Evolutionary conservation across 495 filamentous ascomycete species (phyloP), one percentile per base, ranked within the genome.

Genomic region (Penicillium ucsense): DNA sequence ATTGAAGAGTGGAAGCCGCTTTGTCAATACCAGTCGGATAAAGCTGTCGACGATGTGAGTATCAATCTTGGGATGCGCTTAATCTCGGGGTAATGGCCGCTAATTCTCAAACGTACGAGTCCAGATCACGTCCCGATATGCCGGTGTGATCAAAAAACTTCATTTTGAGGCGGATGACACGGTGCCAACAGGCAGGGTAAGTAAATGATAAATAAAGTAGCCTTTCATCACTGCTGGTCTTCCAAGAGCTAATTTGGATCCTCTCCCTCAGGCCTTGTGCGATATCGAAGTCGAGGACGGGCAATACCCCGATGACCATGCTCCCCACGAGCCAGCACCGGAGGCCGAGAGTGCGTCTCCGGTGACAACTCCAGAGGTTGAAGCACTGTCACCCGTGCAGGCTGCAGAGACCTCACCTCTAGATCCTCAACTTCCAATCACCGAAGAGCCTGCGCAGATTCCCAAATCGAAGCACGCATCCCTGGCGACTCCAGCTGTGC

Each of bases 1-100:
- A 89, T 99, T 54, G 90, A 97, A 72, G 89, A 99, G 68, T 99
- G 94, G 79, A 91, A 94, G 61, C 91, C 88, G 46, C 70, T 99
- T 35, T 99, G 94, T 65, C 92, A 99, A 68, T 94, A 97, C 36
- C 92, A 96, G 62, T 92, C 86, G 46, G 94, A 99, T 69, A 99
- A 99, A 66, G 94, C 94, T 9, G 90, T 88, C n/a, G 89, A 95
- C 36, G 92, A 97, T 71, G 82, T 85, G 57, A 54, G 68, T 55
- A 20, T 9, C 20, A 9, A 45, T 6, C 34, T 34, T 7, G 6
- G 5, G 11, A 9, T 30, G 29, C 4, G 7, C 2, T 29, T 5
- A 12, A 0, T 5, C 0, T 8, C 20, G 20, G 20, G 20, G 20
- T n/a, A n/a, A 20, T 20, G 20, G 20, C 20, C 20, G 41, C 46